Percentiles rank a stretch among this genome's conserved stretches.
phyloP scores from a whole-genome alignment of 148 eudicot genomes.

The Euryodendron excelsum region DNA sequence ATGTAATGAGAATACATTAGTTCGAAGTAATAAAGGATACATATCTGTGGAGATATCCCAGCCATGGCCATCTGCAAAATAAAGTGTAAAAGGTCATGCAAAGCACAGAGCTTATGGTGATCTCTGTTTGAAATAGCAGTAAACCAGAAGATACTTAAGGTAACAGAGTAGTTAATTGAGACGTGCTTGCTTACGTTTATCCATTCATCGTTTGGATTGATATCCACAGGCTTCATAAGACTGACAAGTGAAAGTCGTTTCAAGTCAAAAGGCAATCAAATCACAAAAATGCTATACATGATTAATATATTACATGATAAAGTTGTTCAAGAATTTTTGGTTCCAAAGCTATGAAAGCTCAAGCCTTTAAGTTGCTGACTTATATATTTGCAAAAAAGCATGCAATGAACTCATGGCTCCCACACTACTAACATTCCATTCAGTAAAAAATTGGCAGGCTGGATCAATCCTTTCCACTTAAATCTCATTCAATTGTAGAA shows the following conservation, averaged over 20 bases:
- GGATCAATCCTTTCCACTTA: background rate
- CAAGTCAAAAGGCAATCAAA: constrained; percentile 4
- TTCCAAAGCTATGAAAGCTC: background rate
- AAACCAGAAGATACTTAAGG: background rate
- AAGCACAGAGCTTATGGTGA: background rate
- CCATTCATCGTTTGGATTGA: constrained; percentile 89
- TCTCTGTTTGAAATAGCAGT: background rate
- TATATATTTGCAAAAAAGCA: background rate
- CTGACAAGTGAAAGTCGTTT: constrained; percentile 38
- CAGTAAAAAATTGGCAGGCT: background rate
- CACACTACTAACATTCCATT: background rate
- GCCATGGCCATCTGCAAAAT: constrained; percentile 72
- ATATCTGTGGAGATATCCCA: constrained; percentile 79
- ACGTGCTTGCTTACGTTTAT: constrained; percentile 60
- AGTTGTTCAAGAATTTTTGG: background rate
- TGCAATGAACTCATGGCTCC: background rate
- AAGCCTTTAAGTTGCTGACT: background rate
- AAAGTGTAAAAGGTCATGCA: constrained; percentile 6
- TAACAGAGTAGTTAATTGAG: background rate
- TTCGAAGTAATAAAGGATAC: constrained; percentile 54
- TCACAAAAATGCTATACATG: background rate
- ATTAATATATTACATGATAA: background rate
- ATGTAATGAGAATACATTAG: background rate
- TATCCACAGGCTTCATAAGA: constrained; percentile 83
- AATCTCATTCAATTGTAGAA: background rate